Conservation (phyloP, 768 basidiomycete species). For the Coprinopsis cinerea region DNA sequence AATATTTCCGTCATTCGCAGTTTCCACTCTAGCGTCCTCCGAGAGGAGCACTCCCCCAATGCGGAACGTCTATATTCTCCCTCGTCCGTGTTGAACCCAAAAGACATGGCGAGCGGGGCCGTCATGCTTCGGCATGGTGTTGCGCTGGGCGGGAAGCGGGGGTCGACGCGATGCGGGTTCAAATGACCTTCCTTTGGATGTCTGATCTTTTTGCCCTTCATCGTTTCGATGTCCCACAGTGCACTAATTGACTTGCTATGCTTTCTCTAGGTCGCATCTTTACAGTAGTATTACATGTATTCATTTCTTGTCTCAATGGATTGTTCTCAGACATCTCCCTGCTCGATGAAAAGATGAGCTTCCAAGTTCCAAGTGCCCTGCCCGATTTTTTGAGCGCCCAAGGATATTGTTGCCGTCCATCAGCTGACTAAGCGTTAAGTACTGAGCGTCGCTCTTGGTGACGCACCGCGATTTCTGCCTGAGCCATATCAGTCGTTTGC, state of each 20-base stretch:
- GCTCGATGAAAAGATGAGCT: too few relatives aligned
- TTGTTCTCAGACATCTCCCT: too few relatives aligned
- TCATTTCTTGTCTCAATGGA: too few relatives aligned
- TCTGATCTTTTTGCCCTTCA: constrained; percentile 49
- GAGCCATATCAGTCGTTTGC: not conserved
- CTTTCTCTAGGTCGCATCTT: too few relatives aligned
- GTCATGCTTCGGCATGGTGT: constrained; percentile 30
- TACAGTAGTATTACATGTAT: too few relatives aligned
- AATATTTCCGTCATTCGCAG: constrained; percentile 75
- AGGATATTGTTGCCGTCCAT: too few relatives aligned
- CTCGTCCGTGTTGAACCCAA: constrained; percentile 68
- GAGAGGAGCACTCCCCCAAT: constrained; percentile 65
- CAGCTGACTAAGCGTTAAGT: too few relatives aligned
- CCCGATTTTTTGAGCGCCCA: too few relatives aligned
- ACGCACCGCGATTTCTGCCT: not conserved
- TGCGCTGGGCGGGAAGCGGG: constrained; percentile 72
- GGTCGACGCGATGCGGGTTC: constrained; percentile 68
- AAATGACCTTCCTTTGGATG: constrained; percentile 85
- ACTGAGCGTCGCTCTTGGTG: not conserved
- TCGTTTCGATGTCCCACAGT: too few relatives aligned
- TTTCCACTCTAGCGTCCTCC: constrained; percentile 77
- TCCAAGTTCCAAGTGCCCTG: too few relatives aligned
- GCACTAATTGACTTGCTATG: too few relatives aligned
- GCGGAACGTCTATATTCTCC: constrained; percentile 65
- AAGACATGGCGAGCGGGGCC: constrained; percentile 54